Conservation (phyloP, 192 early-diverging fungal species). For the Coemansia javaensis region DNA sequence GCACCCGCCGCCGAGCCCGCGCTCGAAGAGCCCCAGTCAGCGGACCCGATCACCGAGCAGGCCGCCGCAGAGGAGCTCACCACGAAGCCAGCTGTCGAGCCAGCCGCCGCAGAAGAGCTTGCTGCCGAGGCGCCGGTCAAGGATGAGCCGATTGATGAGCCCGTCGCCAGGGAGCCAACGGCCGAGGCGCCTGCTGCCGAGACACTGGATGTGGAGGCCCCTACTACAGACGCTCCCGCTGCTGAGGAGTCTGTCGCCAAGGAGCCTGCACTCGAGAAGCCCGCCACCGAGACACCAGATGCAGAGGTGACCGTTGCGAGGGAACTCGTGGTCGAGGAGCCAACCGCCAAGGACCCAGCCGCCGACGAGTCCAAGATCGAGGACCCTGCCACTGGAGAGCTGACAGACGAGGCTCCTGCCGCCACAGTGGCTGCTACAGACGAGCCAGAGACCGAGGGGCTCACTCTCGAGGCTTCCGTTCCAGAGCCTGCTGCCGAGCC, state of each 20-base stretch:
- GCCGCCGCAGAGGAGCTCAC: not conserved
- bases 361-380: not conserved
- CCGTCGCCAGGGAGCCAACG: not conserved
- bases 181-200: constrained; percentile 10
- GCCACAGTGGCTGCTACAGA: not conserved
- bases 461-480: not conserved
- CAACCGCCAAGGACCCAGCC: too few relatives aligned
- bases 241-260: too few relatives aligned
- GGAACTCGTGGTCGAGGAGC: not conserved
- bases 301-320: not conserved
- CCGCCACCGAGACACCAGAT: too few relatives aligned
- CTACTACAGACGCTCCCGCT: not conserved
- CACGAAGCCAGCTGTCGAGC: not conserved
- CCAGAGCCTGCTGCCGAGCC: not conserved
- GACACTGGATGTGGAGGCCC: not conserved
- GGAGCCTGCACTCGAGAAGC: too few relatives aligned
- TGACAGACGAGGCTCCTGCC: not conserved
- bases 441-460: not conserved
- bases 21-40: too few relatives aligned
- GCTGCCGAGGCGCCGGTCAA: not conserved
- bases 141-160: not conserved
- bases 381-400: not conserved
- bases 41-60: too few relatives aligned
- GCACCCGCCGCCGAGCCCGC: not conserved
- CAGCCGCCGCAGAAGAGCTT: not conserved